These are phyloP conservation scores for Stygiomarasmius scandens DNA, from an alignment of 1,284 basidiomycete genomes.

Conservation along the genomic window DNA sequence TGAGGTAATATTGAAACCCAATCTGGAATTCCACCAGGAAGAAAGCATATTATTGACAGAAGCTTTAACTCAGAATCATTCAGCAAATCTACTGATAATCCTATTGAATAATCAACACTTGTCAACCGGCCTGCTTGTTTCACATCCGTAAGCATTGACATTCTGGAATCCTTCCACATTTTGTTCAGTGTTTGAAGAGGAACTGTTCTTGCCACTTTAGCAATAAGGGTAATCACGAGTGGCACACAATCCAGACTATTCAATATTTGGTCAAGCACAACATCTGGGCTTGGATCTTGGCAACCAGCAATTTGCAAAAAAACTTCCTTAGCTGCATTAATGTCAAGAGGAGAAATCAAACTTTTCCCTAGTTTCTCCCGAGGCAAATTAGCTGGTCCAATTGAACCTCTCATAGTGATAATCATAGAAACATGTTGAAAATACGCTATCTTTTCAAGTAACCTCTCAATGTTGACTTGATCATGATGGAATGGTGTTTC, in stretches of 20 bases:
- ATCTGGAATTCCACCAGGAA: too few relatives aligned
- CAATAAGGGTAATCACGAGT: not conserved
- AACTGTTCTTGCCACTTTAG: too few relatives aligned
- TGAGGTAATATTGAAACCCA: too few relatives aligned
- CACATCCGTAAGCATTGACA: too few relatives aligned
- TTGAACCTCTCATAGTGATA: not conserved
- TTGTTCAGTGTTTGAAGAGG: too few relatives aligned
- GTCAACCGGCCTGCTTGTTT: too few relatives aligned
- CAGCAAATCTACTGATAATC: too few relatives aligned
- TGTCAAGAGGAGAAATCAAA: not conserved
- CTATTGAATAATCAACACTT: too few relatives aligned
- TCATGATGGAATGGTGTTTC: not conserved
- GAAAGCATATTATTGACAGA: too few relatives aligned
- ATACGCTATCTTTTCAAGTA: not conserved
- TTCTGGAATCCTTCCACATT: too few relatives aligned
- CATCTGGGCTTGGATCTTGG: not conserved
- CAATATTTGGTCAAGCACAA: not conserved
- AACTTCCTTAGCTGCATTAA: not conserved
- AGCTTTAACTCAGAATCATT: too few relatives aligned
- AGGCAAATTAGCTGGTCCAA: not conserved
- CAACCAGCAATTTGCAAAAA: not conserved
- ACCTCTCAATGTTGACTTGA: not conserved
- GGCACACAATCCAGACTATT: not conserved
- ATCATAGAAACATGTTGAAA: not conserved
- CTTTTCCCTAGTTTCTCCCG: not conserved